Conservation (phyloP, 257 asterid genomes). For the Eustoma russellianum region DNA sequence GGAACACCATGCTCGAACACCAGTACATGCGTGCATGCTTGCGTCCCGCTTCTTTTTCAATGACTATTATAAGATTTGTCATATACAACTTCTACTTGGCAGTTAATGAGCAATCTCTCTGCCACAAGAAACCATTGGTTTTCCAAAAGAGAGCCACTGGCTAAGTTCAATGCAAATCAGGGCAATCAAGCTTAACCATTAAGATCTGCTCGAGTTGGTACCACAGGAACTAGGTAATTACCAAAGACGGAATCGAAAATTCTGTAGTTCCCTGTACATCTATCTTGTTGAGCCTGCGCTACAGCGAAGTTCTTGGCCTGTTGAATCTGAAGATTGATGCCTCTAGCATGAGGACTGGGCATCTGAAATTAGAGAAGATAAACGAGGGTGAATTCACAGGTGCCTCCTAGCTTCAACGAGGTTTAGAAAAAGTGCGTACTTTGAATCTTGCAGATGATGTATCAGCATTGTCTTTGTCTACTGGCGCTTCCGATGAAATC, state of each 20-base stretch:
- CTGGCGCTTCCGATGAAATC: constrained; percentile 12
- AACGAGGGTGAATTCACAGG: no score
- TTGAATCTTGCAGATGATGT: constrained; percentile 9
- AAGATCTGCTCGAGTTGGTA: constrained; percentile 65
- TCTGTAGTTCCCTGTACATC: constrained; percentile 50
- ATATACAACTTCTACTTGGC: background rate
- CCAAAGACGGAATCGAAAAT: constrained; percentile 60
- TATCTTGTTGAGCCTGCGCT: constrained; percentile 57
- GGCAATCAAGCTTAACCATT: constrained; percentile 19
- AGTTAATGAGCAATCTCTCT: background rate
- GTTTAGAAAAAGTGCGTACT: constrained; percentile 16
- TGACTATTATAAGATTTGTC: no score
- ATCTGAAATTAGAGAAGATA: constrained; percentile 14
- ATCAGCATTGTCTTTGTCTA: constrained; percentile 19
- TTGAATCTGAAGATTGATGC: constrained; percentile 24
- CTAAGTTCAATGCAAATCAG: no score
- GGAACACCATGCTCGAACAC: no score
- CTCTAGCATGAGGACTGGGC: constrained; percentile 20
- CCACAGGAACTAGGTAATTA: constrained; percentile 68
- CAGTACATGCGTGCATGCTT: no score
- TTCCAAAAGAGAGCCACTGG: no score
- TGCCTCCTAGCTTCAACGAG: background rate
- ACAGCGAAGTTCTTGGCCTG: constrained; percentile 51
- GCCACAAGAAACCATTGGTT: background rate
- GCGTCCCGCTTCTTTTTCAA: no score